A percentile compares a stretch with the other conserved stretches of the same genome.
phyloP scores from a whole-genome alignment of 2,329 filamentous ascomycete genomes.

The Pezicula neosporulosa region DNA sequence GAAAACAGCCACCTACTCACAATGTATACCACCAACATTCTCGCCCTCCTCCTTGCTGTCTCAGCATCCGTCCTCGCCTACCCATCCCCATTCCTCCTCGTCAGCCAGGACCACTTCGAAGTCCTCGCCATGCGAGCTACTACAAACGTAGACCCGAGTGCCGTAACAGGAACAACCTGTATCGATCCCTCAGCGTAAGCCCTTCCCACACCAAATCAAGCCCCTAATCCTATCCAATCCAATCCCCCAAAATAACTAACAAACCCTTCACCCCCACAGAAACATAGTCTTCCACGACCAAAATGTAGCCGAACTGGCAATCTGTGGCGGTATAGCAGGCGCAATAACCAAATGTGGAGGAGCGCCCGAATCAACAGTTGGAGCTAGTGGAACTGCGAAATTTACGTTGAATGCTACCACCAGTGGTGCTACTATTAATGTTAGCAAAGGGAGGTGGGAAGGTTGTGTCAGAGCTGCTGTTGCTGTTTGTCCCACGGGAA shows the following conservation, averaged over 20 bases:
- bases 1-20: conserved; percentile 20
- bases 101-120: conserved; percentile 38
- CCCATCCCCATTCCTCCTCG: conserved; percentile 29
- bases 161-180: conserved; percentile 37
- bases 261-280: neutral
- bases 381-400: conserved; percentile 42
- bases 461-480: conserved; percentile 48
- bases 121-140: conserved; percentile 38
- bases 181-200: conserved; percentile 38
- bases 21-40: conserved; percentile 21
- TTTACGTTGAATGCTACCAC: conserved; percentile 42
- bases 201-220: neutral
- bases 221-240: neutral
- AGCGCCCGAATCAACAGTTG: conserved; percentile 35
- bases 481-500: conserved; percentile 17
- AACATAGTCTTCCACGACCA: conserved; percentile 12
- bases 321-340: conserved; percentile 46
- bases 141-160: conserved; percentile 36
- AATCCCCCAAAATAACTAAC: neutral
- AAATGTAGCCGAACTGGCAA: conserved; percentile 41
- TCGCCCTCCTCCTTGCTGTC: conserved; percentile 24
- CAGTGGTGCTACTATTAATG: conserved; percentile 45
- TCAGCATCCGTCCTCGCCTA: conserved; percentile 29
- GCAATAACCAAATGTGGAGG: conserved; percentile 42
- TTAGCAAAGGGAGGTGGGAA: conserved; percentile 51